phyloP scores from a whole-genome alignment of 1,284 basidiomycete species.

The Cronartium quercuum region DNA sequence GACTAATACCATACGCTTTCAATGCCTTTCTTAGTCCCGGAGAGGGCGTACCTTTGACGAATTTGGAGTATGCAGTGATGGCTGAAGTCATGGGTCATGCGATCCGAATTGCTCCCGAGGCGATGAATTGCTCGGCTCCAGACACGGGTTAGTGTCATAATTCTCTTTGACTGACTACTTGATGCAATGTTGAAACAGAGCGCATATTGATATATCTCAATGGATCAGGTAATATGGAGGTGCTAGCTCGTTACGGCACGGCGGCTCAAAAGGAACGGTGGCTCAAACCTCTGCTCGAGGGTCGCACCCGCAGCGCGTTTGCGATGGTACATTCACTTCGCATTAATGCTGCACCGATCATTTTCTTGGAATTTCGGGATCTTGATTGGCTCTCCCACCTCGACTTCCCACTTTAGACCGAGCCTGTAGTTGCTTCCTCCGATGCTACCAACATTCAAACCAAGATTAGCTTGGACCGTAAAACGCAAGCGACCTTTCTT shows the following conservation, averaged over 20 bases:
- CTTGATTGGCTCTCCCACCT: background rate
- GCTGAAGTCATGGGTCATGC: slow-evolving; percentile 85
- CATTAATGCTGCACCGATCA: slow-evolving; percentile 52
- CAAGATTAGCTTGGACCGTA: slow-evolving; percentile 59
- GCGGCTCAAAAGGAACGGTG: slow-evolving; percentile 84
- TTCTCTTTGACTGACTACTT: background rate
- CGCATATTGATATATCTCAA: slow-evolving; percentile 46
- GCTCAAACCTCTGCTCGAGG: slow-evolving; percentile 78
- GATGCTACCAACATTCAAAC: slow-evolving; percentile 94
- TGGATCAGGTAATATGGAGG: slow-evolving; percentile 57
- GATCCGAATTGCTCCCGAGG: slow-evolving; percentile 73
- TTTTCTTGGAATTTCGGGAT: background rate
- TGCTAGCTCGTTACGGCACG: slow-evolving; percentile 85
- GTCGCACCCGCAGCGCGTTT: slow-evolving; percentile 87
- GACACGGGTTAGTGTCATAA: slow-evolving; percentile 67
- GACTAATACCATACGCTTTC: background rate
- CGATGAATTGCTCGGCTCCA: slow-evolving; percentile 84
- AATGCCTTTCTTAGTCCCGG: slow-evolving; percentile 48
- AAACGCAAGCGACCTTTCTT: background rate
- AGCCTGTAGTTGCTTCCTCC: slow-evolving; percentile 70
- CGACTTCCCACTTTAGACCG: slow-evolving; percentile 3
- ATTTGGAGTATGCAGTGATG: slow-evolving; percentile 96
- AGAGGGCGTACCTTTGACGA: slow-evolving; percentile 78
- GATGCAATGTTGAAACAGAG: background rate
- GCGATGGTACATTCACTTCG: slow-evolving; percentile 66